Conservation (phyloP, 306 rosid genomes). For the Vigna angularis region DNA sequence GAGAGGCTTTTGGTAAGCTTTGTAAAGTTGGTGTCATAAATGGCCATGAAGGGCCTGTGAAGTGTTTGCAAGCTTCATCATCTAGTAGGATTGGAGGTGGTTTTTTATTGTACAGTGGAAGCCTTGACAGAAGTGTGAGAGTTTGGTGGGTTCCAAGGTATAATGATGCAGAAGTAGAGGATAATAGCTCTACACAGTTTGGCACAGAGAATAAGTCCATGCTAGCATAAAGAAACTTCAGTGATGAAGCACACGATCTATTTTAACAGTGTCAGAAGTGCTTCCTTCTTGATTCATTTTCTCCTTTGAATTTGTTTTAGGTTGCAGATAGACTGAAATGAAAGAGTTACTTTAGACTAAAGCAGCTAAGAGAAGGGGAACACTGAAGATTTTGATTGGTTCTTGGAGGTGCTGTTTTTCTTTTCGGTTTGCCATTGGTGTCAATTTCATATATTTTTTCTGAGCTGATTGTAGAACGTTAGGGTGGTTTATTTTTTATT, state of each 20-base stretch:
- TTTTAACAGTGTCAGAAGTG: conserved; percentile 54
- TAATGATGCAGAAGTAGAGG: conserved; percentile 24
- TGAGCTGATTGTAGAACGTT: conserved; percentile 45
- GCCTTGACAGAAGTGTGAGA: conserved; percentile 87
- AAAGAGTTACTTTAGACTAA: conserved; percentile 16
- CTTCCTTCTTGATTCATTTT: conserved; percentile 47
- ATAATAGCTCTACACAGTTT: conserved; percentile 10
- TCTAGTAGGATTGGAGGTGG: conserved; percentile 71
- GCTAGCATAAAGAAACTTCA: conserved; percentile 22
- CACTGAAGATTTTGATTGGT: conserved; percentile 32
- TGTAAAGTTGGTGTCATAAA: conserved; percentile 64
- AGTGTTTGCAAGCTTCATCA: conserved; percentile 79
- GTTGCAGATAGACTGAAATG: conserved; percentile 32
- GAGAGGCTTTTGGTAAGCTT: conserved; percentile 71
- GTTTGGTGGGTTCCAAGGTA: conserved; percentile 95
- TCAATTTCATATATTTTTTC: conserved; percentile 29
- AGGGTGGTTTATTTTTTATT: conserved; percentile 23
- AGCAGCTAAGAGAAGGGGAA: conserved; percentile 11
- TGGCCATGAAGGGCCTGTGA: conserved; percentile 96
- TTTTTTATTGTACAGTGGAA: conserved; percentile 85
- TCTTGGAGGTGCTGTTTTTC: conserved; percentile 27
- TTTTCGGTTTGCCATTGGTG: conserved; percentile 34
- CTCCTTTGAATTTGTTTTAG: conserved; percentile 34
- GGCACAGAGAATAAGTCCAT: conserved; percentile 36
- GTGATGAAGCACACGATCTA: conserved; percentile 47